phyloP scores from a whole-genome alignment of 164 flowering plant species.

The Vitis cinerea region DNA sequence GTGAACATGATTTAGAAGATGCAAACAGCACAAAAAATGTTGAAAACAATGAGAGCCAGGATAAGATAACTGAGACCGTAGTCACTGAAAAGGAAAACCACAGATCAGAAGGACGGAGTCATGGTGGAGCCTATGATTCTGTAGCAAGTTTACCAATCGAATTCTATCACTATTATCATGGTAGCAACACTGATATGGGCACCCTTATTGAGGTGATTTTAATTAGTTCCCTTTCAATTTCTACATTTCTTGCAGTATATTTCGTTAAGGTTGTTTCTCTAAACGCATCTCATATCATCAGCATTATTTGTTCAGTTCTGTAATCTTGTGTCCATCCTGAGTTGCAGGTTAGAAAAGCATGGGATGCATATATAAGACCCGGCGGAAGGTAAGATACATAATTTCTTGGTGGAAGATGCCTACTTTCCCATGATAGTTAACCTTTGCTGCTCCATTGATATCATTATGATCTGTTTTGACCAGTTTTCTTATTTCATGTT shows the following conservation, averaged over 20 bases:
- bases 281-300: no score
- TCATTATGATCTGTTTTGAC: no score
- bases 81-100: constrained; percentile 21
- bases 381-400: constrained; percentile 74
- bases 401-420: not conserved
- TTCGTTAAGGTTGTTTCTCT: not conserved
- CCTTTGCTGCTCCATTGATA: no score
- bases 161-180: constrained; percentile 93
- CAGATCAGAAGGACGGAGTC: constrained; percentile 31
- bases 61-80: constrained; percentile 15
- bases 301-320: not conserved
- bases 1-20: constrained; percentile 28
- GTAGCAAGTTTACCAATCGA: constrained; percentile 69
- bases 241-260: not conserved
- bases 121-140: constrained; percentile 44
- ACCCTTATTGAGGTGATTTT: constrained; percentile 85
- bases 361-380: constrained; percentile 94
- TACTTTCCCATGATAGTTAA: not conserved
- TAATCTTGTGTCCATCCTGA: constrained; percentile 3
- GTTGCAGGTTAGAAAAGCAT: constrained; percentile 83
- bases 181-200: constrained; percentile 90
- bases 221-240: constrained; percentile 3
- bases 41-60: constrained; percentile 17
- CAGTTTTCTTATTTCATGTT: not conserved
- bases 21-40: constrained; percentile 12